Base-by-base conservation (phyloP, 257 asterid genomes). In the Striga asiatica region DNA sequence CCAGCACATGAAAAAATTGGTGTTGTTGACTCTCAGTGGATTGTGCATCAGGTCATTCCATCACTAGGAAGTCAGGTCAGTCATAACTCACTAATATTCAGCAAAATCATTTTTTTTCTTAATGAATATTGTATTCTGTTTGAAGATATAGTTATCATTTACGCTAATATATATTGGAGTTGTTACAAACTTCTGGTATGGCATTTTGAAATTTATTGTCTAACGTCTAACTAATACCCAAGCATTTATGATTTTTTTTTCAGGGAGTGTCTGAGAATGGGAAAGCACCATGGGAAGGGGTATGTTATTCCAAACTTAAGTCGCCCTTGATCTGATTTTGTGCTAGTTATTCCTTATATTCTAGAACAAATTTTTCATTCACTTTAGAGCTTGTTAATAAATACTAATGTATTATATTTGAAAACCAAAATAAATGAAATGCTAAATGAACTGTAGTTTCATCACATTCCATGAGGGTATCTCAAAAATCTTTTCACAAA, bases 1-100 rank as follows among this genome's bases (percentile, higher is more conserved):
- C 98, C 98, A 46, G 94, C 96, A 17, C 98, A 91, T 71, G 94
- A n/a, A n/a, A n/a, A n/a, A n/a, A n/a, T n/a, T n/a, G n/a, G n/a
- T n/a, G n/a, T n/a, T n/a, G n/a, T n/a, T 49, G 98, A 91, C 72
- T 86, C 98, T 14, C 96, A 91, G 57, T 91, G 98, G 98, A 84
- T 91, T 60, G 76, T 91, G 57, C 98, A 91, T 80, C 98, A 84
- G 87, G 96, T 87, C 48, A 87, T 91, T 75, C 98, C 98, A 60
- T 87, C 98, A 75, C 92, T 91, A 50, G 98, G 98, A 70, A 88
- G 67, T 65, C 98, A 91, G 96, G 98, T 87, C 66, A 34, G 89
- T 41, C 47, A 51, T 41, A 46, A 20, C 20, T 54, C 35, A 54
- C 61, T 16, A 45, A 50, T 22, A 51, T 19, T 50, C 18, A 48